Conservation (phyloP, 345 rosid genomes). For the Boechera retrofracta region DNA sequence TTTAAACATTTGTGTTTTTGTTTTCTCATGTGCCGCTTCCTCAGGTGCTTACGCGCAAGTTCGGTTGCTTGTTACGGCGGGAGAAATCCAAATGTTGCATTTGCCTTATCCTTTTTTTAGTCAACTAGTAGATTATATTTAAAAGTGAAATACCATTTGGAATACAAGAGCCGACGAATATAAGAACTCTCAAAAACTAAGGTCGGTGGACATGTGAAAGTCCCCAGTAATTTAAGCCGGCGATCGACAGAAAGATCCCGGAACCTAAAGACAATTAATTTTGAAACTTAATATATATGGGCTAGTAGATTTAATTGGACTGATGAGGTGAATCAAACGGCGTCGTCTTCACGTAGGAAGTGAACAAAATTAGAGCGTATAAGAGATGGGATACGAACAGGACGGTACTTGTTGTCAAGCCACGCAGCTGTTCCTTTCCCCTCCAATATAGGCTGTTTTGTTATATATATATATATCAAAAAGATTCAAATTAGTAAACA, state of each 20-base stretch:
- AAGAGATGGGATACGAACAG: constrained; percentile 71
- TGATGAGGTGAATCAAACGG: constrained; percentile 38
- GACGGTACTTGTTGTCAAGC: constrained; percentile 81
- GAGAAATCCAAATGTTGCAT: constrained; percentile 10
- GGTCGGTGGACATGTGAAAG: too few relatives aligned
- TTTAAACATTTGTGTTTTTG: not conserved
- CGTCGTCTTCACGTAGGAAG: constrained; percentile 51
- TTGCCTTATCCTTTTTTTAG: not conserved
- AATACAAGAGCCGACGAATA: too few relatives aligned
- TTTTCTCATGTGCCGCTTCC: constrained; percentile 13
- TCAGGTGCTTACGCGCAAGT: constrained; percentile 26
- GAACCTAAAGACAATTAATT: too few relatives aligned
- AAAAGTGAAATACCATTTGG: too few relatives aligned
- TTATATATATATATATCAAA: not conserved
- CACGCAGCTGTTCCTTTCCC: constrained; percentile 80
- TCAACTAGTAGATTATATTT: too few relatives aligned
- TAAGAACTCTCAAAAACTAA: too few relatives aligned
- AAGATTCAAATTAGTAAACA: not conserved
- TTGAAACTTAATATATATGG: not conserved
- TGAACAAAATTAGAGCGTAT: constrained; percentile 67
- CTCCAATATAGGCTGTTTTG: constrained; percentile 66
- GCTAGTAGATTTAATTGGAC: not conserved
- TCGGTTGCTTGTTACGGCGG: constrained; percentile 20
- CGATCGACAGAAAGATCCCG: too few relatives aligned
- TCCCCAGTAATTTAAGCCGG: too few relatives aligned